phyloP scores from a whole-genome alignment of 2,329 filamentous ascomycete genomes.

The Pseudophaeomoniella oleicola region DNA sequence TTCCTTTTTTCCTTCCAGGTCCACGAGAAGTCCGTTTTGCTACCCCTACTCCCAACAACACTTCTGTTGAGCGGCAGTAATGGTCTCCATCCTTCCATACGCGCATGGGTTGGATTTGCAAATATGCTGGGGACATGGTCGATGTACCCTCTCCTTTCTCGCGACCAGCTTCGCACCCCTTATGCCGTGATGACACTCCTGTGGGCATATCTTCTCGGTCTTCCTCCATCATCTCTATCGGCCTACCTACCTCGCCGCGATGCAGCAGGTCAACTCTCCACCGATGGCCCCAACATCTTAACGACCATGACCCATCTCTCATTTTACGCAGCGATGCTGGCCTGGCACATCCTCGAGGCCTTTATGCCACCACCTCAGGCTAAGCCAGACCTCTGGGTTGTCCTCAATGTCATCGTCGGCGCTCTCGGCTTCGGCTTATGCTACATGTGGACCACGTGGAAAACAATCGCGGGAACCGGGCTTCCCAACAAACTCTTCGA shows the following conservation, averaged over 20 bases:
- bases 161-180: slow-evolving; percentile 70
- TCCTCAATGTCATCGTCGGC: slow-evolving; percentile 76
- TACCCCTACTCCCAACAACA: slow-evolving; percentile 89
- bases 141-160: slow-evolving; percentile 76
- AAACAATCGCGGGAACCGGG: slow-evolving; percentile 23
- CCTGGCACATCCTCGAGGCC: slow-evolving; percentile 67
- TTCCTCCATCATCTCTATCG: slow-evolving; percentile 62
- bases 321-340: slow-evolving; percentile 65
- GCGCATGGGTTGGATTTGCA: slow-evolving; percentile 91
- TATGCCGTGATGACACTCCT: slow-evolving; percentile 74
- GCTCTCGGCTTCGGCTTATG: slow-evolving; percentile 73
- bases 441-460: slow-evolving; percentile 82
- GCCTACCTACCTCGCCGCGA: slow-evolving; percentile 44
- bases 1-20: slow-evolving; percentile 97
- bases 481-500: slow-evolving; percentile 9
- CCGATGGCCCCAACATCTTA: slow-evolving; percentile 35
- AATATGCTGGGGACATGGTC: slow-evolving; percentile 86
- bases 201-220: slow-evolving; percentile 81
- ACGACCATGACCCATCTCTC: slow-evolving; percentile 57
- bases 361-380: slow-evolving; percentile 51
- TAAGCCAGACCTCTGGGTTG: slow-evolving; percentile 91
- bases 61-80: slow-evolving; percentile 65
- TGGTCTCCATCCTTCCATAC: slow-evolving; percentile 59
- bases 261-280: slow-evolving; percentile 18
- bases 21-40: slow-evolving; percentile 90